Conservation (phyloP, 768 basidiomycete species). For the Tylopilus vinaceipallidus region DNA sequence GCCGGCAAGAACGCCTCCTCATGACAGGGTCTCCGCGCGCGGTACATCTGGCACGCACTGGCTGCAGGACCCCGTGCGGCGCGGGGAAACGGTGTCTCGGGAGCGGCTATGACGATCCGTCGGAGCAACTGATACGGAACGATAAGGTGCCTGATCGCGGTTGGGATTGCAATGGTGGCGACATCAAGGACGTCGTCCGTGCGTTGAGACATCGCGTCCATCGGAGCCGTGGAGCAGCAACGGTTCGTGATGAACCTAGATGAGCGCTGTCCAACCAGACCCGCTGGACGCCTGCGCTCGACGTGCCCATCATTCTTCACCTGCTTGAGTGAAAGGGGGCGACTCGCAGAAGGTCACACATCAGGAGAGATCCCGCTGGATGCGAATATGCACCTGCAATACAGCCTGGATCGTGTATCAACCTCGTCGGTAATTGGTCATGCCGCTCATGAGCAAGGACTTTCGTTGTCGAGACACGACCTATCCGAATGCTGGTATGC, state of each 20-base stretch:
- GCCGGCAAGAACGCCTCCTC: constrained; percentile 30
- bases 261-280: constrained; percentile 31
- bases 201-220: constrained; percentile 18
- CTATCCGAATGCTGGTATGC: too few relatives aligned
- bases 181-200: constrained; percentile 2
- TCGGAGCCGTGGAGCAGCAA: constrained; percentile 31
- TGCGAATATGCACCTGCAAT: too few relatives aligned
- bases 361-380: too few relatives aligned
- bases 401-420: too few relatives aligned
- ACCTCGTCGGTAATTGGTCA: too few relatives aligned
- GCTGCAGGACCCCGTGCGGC: constrained; percentile 35
- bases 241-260: constrained; percentile 31
- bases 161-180: constrained; percentile 17
- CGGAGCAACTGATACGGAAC: constrained; percentile 13
- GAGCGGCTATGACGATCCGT: constrained; percentile 20
- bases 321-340: too few relatives aligned
- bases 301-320: too few relatives aligned
- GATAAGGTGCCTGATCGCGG: constrained; percentile 29
- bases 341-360: too few relatives aligned
- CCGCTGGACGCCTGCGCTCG: too few relatives aligned
- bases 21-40: constrained; percentile 43
- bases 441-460: too few relatives aligned
- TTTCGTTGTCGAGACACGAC: too few relatives aligned
- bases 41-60: constrained; percentile 44
- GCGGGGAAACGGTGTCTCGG: constrained; percentile 28